These are phyloP conservation scores for Liquidambar formosana DNA, from an alignment of 164 flowering plant species.

Conservation along the genomic window DNA sequence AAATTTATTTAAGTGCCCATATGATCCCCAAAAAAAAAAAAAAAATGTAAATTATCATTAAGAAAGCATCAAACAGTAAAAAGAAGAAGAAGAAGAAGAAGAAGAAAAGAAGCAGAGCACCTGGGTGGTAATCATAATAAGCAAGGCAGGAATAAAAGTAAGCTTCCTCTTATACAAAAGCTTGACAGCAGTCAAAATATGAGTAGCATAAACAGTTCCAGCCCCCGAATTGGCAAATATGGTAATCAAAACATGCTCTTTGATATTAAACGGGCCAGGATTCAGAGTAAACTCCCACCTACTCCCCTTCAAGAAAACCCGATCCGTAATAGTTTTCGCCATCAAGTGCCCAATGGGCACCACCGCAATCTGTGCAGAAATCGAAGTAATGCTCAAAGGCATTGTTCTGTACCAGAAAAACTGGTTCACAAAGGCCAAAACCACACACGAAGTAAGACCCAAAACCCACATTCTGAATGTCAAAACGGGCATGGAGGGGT, in stretches of 20 bases:
- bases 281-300: constrained; percentile 45
- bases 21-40: neutral
- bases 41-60: neutral
- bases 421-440: constrained; percentile 61
- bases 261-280: constrained; percentile 56
- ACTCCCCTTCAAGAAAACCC: constrained; percentile 38
- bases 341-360: constrained; percentile 61
- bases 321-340: constrained; percentile 39
- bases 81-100: neutral
- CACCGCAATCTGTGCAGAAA: constrained; percentile 65
- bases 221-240: constrained; percentile 54
- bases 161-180: constrained; percentile 40
- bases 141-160: constrained; percentile 36
- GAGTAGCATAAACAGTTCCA: constrained; percentile 48
- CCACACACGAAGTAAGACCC: constrained; percentile 42
- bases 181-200: constrained; percentile 45
- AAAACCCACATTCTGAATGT: constrained; percentile 68
- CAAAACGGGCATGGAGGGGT: constrained; percentile 42
- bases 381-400: constrained; percentile 39
- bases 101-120: constrained; percentile 11
- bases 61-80: no score
- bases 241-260: constrained; percentile 56
- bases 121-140: constrained; percentile 55
- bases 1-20: no score
- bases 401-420: constrained; percentile 61